A percentile compares a stretch with the other conserved stretches of the same genome.
phyloP scores from a whole-genome alignment of 768 basidiomycete species.

The Termitomyces sp. region DNA sequence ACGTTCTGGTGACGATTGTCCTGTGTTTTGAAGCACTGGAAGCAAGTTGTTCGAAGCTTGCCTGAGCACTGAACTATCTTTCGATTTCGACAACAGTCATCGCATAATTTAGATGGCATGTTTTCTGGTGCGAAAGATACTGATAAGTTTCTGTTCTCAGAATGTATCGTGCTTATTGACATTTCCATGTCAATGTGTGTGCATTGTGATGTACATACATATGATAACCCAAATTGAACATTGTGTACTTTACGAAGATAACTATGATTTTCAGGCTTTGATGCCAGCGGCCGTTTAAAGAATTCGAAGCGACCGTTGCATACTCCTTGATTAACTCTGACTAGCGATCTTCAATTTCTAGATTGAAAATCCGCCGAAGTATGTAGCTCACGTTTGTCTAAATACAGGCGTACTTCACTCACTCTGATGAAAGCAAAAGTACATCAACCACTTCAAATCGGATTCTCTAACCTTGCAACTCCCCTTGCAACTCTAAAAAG shows the following conservation, averaged over 20 bases:
- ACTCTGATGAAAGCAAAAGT: too few relatives aligned
- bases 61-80: conserved; percentile 13
- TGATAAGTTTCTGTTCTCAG: background rate
- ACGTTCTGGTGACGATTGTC: background rate
- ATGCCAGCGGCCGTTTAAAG: background rate
- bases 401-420: too few relatives aligned
- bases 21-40: conserved; percentile 40
- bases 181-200: background rate
- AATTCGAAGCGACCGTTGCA: background rate
- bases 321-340: too few relatives aligned
- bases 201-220: background rate
- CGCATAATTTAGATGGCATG: background rate
- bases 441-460: too few relatives aligned
- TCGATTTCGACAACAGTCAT: background rate
- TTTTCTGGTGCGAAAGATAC: background rate
- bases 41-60: conserved; percentile 36
- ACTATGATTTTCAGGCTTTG: background rate
- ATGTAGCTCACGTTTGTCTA: too few relatives aligned
- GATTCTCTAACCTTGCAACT: too few relatives aligned
- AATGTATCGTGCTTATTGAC: background rate
- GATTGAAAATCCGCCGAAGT: too few relatives aligned
- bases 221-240: background rate
- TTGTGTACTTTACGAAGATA: background rate
- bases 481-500: too few relatives aligned
- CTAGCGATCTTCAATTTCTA: too few relatives aligned